A percentile compares a stretch with the other conserved stretches of the same genome.
These are phyloP conservation scores for Mollisia scopiformis DNA, from an alignment of 2,329 filamentous ascomycete genomes.

Conservation along the genomic window DNA sequence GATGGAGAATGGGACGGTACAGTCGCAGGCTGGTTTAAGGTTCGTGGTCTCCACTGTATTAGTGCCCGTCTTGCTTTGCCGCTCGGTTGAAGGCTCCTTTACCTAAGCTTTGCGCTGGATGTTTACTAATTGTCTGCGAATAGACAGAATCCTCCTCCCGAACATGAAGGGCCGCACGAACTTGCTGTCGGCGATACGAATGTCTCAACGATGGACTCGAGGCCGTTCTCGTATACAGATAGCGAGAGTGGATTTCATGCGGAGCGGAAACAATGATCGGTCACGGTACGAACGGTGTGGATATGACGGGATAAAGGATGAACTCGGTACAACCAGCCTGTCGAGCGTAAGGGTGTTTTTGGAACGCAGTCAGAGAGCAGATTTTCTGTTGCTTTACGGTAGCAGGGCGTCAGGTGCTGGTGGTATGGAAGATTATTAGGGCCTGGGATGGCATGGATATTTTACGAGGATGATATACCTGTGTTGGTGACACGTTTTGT, in stretches of 20 bases:
- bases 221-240: slow-evolving; percentile 22
- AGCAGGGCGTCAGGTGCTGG: not conserved
- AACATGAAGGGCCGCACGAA: slow-evolving; percentile 12
- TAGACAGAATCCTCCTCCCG: slow-evolving; percentile 12
- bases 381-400: not conserved
- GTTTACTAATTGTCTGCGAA: too few species aligned
- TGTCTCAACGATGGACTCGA: too few species aligned
- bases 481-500: not conserved
- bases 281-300: too few species aligned
- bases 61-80: not conserved
- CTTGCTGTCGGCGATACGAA: too few species aligned
- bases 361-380: not conserved
- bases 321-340: too few species aligned
- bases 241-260: slow-evolving; percentile 18
- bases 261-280: not conserved
- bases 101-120: too few species aligned
- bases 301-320: too few species aligned
- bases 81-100: not conserved
- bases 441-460: not conserved
- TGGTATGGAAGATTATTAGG: not conserved
- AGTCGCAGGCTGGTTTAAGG: slow-evolving; percentile 8
- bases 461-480: not conserved
- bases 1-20: slow-evolving; percentile 12
- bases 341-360: not conserved
- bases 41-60: slow-evolving; percentile 7